These are phyloP conservation scores for Gnomoniopsis smithogilvyi DNA, from an alignment of 2,329 filamentous ascomycete species.

Conservation along the genomic window DNA sequence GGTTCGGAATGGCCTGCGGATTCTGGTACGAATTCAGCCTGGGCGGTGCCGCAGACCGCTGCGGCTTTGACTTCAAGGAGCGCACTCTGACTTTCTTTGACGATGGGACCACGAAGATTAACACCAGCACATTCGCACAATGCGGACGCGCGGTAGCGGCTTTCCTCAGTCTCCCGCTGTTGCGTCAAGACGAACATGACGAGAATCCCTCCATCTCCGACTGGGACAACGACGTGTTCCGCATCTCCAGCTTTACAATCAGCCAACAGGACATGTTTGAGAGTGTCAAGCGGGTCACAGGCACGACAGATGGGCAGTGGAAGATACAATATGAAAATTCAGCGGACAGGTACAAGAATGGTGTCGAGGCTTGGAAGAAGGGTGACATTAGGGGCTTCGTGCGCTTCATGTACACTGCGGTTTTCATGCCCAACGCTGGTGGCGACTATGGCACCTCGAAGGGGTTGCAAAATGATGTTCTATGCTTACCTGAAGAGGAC, in stretches of 20 bases:
- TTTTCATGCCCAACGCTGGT: slow-evolving; percentile 45
- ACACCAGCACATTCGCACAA: slow-evolving; percentile 58
- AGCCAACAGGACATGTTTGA: slow-evolving; percentile 65
- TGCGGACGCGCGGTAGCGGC: slow-evolving; percentile 34
- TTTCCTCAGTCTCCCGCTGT: slow-evolving; percentile 42
- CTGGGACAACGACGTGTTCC: slow-evolving; percentile 42
- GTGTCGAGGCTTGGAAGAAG: slow-evolving; percentile 37
- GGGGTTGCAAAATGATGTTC: slow-evolving; percentile 44
- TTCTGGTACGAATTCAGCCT: slow-evolving; percentile 54
- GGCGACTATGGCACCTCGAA: slow-evolving; percentile 39
- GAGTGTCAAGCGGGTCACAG: slow-evolving; percentile 55
- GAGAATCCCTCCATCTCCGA: slow-evolving; percentile 13
- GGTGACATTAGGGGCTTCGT: slow-evolving; percentile 43
- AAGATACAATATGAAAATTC: slow-evolving; percentile 45
- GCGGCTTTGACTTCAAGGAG: slow-evolving; percentile 25
- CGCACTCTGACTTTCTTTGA: slow-evolving; percentile 40
- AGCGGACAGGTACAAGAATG: slow-evolving; percentile 46
- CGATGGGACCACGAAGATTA: slow-evolving; percentile 54
- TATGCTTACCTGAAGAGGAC: slow-evolving; percentile 57
- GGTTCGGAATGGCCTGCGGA: slow-evolving; percentile 36
- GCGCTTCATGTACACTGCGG: slow-evolving; percentile 51
- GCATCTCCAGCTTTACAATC: slow-evolving; percentile 53
- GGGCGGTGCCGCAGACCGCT: slow-evolving; percentile 23
- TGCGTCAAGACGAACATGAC: slow-evolving; percentile 17
- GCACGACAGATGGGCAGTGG: slow-evolving; percentile 59